Percentiles rank a stretch among this genome's conserved stretches.
Evolutionary conservation across 768 basidiomycete species (phyloP).

Genomic region (Leccinum fibrillosum): DNA sequence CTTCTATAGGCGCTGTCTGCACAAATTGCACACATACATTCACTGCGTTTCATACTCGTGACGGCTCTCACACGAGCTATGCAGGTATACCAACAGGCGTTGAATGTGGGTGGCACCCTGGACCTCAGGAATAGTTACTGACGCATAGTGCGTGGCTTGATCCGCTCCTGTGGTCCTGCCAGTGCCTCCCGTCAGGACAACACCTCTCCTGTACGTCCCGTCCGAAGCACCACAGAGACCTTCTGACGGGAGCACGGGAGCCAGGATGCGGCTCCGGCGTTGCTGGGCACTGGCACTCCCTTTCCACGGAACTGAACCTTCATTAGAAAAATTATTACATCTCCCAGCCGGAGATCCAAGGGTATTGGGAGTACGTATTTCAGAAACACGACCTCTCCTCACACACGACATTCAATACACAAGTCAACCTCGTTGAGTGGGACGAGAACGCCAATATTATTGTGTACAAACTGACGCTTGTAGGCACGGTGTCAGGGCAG

Average conservation of each 20-base stretch:
- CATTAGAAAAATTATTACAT: not conserved
- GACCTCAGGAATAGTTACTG: not conserved
- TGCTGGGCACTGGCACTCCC: not conserved
- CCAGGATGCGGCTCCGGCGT: slow-evolving; percentile 1
- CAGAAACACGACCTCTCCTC: slow-evolving; percentile 35
- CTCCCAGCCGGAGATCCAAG: slow-evolving; percentile 6
- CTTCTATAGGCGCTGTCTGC: not conserved
- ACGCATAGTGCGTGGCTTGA: not conserved
- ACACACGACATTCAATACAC: slow-evolving; percentile 36
- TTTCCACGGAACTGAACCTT: slow-evolving; percentile 1
- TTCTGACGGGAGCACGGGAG: not conserved
- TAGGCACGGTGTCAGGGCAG: slow-evolving; percentile 33
- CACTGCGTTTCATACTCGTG: not conserved
- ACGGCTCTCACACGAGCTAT: slow-evolving; percentile 21
- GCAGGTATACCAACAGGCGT: not conserved
- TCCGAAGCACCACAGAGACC: not conserved
- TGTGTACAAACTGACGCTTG: slow-evolving; percentile 40
- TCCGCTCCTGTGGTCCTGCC: not conserved
- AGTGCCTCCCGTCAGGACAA: slow-evolving; percentile 1
- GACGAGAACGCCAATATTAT: slow-evolving; percentile 32
- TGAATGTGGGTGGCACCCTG: not conserved
- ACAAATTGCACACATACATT: not conserved
- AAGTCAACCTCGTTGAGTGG: slow-evolving; percentile 44
- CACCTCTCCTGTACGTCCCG: slow-evolving; percentile 1
- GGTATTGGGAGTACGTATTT: slow-evolving; percentile 43